Evolutionary conservation across 768 basidiomycete species (phyloP).

Genomic region (Suillus bovinus): DNA sequence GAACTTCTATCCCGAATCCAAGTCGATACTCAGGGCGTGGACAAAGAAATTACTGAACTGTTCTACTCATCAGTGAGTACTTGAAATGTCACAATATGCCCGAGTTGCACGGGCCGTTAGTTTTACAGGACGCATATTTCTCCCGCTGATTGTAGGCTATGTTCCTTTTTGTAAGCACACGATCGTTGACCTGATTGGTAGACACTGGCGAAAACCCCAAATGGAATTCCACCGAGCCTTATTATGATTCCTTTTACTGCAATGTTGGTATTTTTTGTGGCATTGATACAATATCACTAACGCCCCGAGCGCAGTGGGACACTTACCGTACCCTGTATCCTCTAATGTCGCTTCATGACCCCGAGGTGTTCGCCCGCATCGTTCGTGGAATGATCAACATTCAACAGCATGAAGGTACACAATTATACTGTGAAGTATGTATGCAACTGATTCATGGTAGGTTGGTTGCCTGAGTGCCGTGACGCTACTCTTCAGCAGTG

Average conservation of each 20-base stretch:
- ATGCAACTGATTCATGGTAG: conserved; percentile 29
- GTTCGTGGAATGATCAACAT: conserved; percentile 69
- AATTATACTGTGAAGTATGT: neutral
- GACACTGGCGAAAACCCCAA: conserved; percentile 65
- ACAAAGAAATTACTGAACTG: conserved; percentile 48
- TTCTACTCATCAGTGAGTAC: conserved; percentile 56
- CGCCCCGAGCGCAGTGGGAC: conserved; percentile 49
- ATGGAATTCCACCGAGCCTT: conserved; percentile 65
- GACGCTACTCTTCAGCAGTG: conserved; percentile 52
- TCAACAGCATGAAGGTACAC: conserved; percentile 61
- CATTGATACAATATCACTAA: neutral
- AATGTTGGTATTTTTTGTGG: conserved; percentile 43
- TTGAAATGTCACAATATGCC: neutral
- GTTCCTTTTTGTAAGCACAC: neutral
- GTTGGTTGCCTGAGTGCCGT: conserved; percentile 69
- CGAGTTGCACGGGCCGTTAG: conserved; percentile 22
- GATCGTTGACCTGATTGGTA: conserved; percentile 20
- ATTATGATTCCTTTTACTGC: conserved; percentile 69
- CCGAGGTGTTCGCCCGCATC: conserved; percentile 55
- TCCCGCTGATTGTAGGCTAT: conserved; percentile 59
- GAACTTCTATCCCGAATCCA: conserved; percentile 56
- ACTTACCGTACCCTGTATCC: conserved; percentile 64
- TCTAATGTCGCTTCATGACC: conserved; percentile 64
- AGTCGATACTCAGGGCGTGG: conserved; percentile 49
- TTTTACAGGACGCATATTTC: conserved; percentile 63